A percentile compares a stretch with the other conserved stretches of the same genome.
Conservation (phyloP, 208 protist genomes). For the Crithidia mellificae region DNA sequence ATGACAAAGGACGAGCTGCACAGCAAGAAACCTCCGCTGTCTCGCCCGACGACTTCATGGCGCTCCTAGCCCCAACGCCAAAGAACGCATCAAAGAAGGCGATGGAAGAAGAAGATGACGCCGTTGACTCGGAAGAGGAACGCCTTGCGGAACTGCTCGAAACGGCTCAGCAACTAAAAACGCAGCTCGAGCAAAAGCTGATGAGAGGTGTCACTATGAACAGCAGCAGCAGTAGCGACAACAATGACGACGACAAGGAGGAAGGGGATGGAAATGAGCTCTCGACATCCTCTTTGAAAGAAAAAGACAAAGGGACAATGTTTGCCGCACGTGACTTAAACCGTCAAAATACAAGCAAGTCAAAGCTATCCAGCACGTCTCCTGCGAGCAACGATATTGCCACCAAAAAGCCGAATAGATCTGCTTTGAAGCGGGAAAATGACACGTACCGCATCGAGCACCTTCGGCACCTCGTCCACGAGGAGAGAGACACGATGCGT, state of each 20-base stretch:
- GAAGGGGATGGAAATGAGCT: too few species aligned
- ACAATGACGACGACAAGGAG: slow-evolving; percentile 5
- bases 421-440: background rate
- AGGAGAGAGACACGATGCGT: slow-evolving; percentile 14
- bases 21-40: background rate
- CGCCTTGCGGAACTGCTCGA: slow-evolving; percentile 3
- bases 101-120: background rate
- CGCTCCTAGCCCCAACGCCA: background rate
- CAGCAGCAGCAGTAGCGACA: background rate
- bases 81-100: background rate
- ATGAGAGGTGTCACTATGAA: too few species aligned
- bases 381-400: background rate
- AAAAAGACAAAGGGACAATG: background rate
- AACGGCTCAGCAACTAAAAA: background rate
- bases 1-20: too few species aligned
- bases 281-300: too few species aligned
- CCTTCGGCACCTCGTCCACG: slow-evolving; percentile 18
- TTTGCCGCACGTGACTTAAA: slow-evolving; percentile 1
- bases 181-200: slow-evolving; percentile 9
- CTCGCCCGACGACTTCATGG: background rate
- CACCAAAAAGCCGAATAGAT: too few species aligned
- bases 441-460: slow-evolving; percentile 5
- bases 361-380: too few species aligned
- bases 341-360: background rate
- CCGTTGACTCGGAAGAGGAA: background rate